Percentiles rank a stretch among this genome's conserved stretches.
These are phyloP conservation scores for Aspergillus quadricinctus DNA, from an alignment of 2,329 filamentous ascomycete species.

Conservation along the genomic window DNA sequence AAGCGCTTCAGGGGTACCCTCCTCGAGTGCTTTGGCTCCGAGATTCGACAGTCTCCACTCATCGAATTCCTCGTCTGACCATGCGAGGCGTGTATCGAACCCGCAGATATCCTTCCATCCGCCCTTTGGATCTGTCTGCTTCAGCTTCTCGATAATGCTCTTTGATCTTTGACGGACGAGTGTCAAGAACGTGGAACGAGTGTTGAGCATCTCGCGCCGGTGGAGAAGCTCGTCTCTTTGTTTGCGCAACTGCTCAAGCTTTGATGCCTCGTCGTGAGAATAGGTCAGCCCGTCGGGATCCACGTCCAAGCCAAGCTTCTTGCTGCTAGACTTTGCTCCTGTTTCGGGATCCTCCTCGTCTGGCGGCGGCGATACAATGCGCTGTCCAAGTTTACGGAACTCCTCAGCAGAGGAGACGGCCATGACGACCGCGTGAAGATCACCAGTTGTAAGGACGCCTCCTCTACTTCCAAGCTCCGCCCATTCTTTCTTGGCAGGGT, in stretches of 20 bases:
- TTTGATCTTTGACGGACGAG: conserved; percentile 41
- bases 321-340: conserved; percentile 14
- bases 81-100: conserved; percentile 44
- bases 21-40: conserved; percentile 37
- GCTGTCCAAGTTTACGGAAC: conserved; percentile 40
- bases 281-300: conserved; percentile 28
- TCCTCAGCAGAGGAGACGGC: conserved; percentile 35
- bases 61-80: conserved; percentile 47
- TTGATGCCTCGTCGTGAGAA: conserved; percentile 35
- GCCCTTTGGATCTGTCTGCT: conserved; percentile 42
- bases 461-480: conserved; percentile 41
- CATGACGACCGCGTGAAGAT: conserved; percentile 39
- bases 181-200: conserved; percentile 39
- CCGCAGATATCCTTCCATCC: conserved; percentile 48
- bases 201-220: conserved; percentile 38
- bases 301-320: conserved; percentile 28
- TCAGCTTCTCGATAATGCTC: conserved; percentile 40
- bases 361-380: conserved; percentile 31
- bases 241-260: conserved; percentile 35
- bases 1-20: conserved; percentile 33
- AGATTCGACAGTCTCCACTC: conserved; percentile 40
- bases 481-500: conserved; percentile 16
- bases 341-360: conserved; percentile 16
- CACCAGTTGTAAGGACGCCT: conserved; percentile 38
- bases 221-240: conserved; percentile 31